These are phyloP conservation scores for Aspergillus cristatus DNA, from an alignment of 495 filamentous ascomycete genomes.

Conservation along the genomic window DNA sequence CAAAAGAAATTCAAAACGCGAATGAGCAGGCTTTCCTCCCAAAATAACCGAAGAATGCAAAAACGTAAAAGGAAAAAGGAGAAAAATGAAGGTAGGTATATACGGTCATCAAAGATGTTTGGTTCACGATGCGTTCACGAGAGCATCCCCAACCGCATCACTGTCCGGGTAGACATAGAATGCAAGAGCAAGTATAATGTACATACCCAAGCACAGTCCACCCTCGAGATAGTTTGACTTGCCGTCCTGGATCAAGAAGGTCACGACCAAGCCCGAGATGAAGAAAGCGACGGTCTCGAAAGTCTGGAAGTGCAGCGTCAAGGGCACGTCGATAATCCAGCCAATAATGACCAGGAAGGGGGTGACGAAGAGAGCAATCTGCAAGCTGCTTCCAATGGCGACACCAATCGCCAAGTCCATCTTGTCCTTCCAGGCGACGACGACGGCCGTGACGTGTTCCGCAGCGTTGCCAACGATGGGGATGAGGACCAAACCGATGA, in stretches of 20 bases:
- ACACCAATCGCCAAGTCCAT: conserved; percentile 96
- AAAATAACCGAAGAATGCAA: background rate
- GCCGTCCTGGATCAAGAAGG: conserved; percentile 86
- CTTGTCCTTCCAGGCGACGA: conserved; percentile 89
- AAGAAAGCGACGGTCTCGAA: conserved; percentile 96
- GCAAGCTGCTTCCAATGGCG: conserved; percentile 85
- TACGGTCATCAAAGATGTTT: no score
- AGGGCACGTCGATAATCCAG: conserved; percentile 75
- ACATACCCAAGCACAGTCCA: conserved; percentile 74
- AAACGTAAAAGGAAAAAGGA: background rate
- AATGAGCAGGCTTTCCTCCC: no score
- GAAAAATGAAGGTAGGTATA: no score
- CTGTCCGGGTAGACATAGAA: conserved; percentile 86
- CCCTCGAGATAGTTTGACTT: conserved; percentile 95
- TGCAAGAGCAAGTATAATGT: conserved; percentile 75
- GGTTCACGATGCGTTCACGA: no score
- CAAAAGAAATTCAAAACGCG: no score
- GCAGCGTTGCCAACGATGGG: conserved; percentile 97
- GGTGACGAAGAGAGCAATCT: conserved; percentile 90
- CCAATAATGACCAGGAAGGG: conserved; percentile 85
- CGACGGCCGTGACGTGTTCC: conserved; percentile 90
- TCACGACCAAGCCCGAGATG: conserved; percentile 79
- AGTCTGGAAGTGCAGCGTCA: conserved; percentile 86
- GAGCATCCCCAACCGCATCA: no score
- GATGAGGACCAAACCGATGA: conserved; percentile 90